Conservation (phyloP, 164 flowering plant species). For the Stephania cephalantha region DNA sequence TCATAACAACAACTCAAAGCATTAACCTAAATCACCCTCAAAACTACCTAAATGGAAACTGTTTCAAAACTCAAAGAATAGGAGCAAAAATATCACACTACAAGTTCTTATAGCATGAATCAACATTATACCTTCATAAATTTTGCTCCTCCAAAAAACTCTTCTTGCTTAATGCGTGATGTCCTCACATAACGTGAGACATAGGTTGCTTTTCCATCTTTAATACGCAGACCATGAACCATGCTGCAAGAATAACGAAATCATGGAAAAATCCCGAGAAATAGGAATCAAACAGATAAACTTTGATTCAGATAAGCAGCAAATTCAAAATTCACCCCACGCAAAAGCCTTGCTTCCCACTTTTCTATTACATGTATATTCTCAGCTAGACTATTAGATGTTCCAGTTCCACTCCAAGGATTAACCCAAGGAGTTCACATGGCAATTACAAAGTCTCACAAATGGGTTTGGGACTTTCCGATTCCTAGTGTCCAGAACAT, state of each 20-base stretch:
- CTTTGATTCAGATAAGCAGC: not conserved
- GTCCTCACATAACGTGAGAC: conserved; percentile 88
- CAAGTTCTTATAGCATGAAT: conserved; percentile 1
- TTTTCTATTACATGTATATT: not conserved
- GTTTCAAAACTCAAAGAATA: not conserved
- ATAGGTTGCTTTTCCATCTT: conserved; percentile 94
- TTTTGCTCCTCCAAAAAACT: conserved; percentile 71
- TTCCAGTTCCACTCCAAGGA: not conserved
- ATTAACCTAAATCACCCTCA: not conserved
- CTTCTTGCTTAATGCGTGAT: conserved; percentile 89
- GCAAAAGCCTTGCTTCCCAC: not conserved
- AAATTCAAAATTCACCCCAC: not conserved
- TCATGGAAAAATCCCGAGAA: not conserved
- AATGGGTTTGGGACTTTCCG: too few species aligned
- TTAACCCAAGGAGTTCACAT: not conserved
- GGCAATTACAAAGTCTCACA: not conserved
- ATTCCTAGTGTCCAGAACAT: not conserved
- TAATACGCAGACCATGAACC: conserved; percentile 91
- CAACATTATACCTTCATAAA: conserved; percentile 69
- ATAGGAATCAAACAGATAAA: not conserved
- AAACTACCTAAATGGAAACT: not conserved
- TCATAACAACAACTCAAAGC: too few species aligned
- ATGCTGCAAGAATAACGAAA: conserved; percentile 43
- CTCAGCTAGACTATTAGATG: not conserved
- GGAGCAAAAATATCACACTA: not conserved